These are phyloP conservation scores for Ustilago tritici DNA, from an alignment of 1,284 basidiomycete species.

Conservation along the genomic window DNA sequence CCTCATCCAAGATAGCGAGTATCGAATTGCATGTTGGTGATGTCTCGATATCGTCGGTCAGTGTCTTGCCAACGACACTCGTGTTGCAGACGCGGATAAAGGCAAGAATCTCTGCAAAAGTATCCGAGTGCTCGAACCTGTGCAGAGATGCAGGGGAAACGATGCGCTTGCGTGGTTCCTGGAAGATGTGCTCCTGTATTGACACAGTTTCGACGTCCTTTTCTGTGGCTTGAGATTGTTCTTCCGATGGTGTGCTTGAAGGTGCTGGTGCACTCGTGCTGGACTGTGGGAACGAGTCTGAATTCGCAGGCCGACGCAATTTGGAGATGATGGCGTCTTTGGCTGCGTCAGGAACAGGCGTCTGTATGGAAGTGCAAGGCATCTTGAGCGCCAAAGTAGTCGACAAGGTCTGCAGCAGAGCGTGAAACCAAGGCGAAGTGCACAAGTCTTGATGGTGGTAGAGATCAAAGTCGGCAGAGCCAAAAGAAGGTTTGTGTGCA, in stretches of 20 bases:
- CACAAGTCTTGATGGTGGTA: background rate
- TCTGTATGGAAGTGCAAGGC: slow-evolving; percentile 13
- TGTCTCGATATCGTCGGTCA: slow-evolving; percentile 72
- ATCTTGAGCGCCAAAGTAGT: slow-evolving; percentile 4
- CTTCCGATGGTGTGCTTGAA: slow-evolving; percentile 3
- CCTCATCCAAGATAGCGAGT: slow-evolving; percentile 45
- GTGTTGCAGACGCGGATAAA: slow-evolving; percentile 85
- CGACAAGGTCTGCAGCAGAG: too few species aligned
- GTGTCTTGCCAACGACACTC: slow-evolving; percentile 80
- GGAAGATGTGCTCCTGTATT: slow-evolving; percentile 26
- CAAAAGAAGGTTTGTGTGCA: background rate
- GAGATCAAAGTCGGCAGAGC: background rate
- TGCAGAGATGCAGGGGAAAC: slow-evolving; percentile 82
- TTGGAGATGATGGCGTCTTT: slow-evolving; percentile 41
- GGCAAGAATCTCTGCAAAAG: slow-evolving; percentile 78
- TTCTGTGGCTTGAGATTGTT: slow-evolving; percentile 14
- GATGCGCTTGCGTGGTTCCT: slow-evolving; percentile 77
- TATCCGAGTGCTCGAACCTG: slow-evolving; percentile 82
- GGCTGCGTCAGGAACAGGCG: slow-evolving; percentile 26
- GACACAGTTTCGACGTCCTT: slow-evolving; percentile 18
- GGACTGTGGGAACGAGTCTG: slow-evolving; percentile 4
- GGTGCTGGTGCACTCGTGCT: background rate
- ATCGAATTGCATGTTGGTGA: slow-evolving; percentile 60
- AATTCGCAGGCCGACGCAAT: slow-evolving; percentile 19
- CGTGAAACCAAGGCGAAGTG: background rate